Evolutionary conservation across 306 rosid genomes (phyloP), one percentile per base, ranked within the genome.

Genomic region (Sphenostylis stenocarpa): DNA sequence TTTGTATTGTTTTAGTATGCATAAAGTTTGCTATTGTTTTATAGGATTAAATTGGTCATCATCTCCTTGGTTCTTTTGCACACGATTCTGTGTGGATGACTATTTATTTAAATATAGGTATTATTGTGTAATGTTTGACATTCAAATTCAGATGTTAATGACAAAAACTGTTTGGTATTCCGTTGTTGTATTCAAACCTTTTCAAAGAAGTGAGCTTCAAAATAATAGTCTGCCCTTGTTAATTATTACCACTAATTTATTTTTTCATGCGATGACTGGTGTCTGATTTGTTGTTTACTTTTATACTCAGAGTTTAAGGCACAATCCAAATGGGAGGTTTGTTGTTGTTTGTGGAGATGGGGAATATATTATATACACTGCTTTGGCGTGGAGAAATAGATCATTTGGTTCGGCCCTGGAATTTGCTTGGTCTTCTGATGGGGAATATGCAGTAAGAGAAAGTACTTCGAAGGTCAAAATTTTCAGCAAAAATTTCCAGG

Each of bases 311-410:
- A 91, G 88, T 86, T 85, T 96, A 77, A 92, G 74, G 91, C 98
- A 96, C 92, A 96, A 96, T 72, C 98, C 99, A 70, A 96, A 96
- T 75, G 99, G 99, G 81, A 91, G 99, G 83, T 96, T 96, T 85
- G 99, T 96, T 72, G 98, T 95, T 81, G 98, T 95, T 28, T 95
- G 98, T 72, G 98, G 98, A 73, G 98, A 95, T 88, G 98, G 98
- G 73, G 98, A 95, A 72, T 95, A 92, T 84, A 92, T 95, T 77
- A 95, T 95, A 81, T 92, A 89, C 84, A 95, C 98, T 67, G 98
- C 98, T 75, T 87, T 95, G 86, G 98, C 98, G 8, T 95, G 98
- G 98, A 92, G 98, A 82, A 95, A 95, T 62, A 89, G 99, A 66
- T 92, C 99, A 55, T 96, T 96, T 81, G 99, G 99, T 81, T 92